Evolutionary conservation across 2,329 filamentous ascomycete genomes (phyloP).

Genomic region (Stagonosporopsis cucurbitacearum): DNA sequence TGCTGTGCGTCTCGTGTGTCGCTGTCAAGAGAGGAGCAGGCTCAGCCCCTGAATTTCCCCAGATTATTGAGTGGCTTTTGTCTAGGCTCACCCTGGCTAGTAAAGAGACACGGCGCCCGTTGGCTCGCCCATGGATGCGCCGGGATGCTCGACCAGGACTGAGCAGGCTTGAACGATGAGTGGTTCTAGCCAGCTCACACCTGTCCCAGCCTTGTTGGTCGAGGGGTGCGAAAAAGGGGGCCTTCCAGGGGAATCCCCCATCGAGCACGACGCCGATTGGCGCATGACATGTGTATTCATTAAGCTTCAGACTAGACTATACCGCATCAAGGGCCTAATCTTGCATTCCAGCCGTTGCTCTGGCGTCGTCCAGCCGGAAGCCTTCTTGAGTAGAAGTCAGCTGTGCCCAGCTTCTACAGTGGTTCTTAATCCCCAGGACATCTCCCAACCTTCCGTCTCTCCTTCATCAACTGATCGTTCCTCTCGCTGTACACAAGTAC

Average conservation of each 20-base stretch:
- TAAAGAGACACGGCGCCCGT: slow-evolving; percentile 27
- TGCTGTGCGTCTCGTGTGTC: slow-evolving; percentile 9
- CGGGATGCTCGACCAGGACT: slow-evolving; percentile 23
- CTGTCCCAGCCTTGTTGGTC: slow-evolving; percentile 16
- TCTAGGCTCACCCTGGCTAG: slow-evolving; percentile 31
- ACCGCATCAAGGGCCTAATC: slow-evolving; percentile 32
- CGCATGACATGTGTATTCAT: slow-evolving; percentile 26
- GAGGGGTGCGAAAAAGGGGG: slow-evolving; percentile 33
- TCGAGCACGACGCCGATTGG: slow-evolving; percentile 28
- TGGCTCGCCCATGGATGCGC: slow-evolving; percentile 28
- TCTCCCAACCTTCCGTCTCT: slow-evolving; percentile 25
- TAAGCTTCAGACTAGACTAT: slow-evolving; percentile 30
- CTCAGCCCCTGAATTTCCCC: slow-evolving; percentile 47
- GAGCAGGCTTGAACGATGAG: slow-evolving; percentile 17
- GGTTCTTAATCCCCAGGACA: slow-evolving; percentile 19
- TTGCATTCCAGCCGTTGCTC: slow-evolving; percentile 45
- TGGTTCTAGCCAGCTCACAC: slow-evolving; percentile 22
- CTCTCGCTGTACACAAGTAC: slow-evolving; percentile 25
- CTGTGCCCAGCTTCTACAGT: slow-evolving; percentile 24
- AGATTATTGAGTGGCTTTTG: slow-evolving; percentile 40
- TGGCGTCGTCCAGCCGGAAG: slow-evolving; percentile 33
- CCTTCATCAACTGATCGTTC: slow-evolving; percentile 29
- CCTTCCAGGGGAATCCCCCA: slow-evolving; percentile 11
- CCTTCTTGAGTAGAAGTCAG: slow-evolving; percentile 29
- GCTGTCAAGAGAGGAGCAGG: slow-evolving; percentile 17